Conservation (phyloP, 495 filamentous ascomycete genomes). For the Hypoxylon rickii region DNA sequence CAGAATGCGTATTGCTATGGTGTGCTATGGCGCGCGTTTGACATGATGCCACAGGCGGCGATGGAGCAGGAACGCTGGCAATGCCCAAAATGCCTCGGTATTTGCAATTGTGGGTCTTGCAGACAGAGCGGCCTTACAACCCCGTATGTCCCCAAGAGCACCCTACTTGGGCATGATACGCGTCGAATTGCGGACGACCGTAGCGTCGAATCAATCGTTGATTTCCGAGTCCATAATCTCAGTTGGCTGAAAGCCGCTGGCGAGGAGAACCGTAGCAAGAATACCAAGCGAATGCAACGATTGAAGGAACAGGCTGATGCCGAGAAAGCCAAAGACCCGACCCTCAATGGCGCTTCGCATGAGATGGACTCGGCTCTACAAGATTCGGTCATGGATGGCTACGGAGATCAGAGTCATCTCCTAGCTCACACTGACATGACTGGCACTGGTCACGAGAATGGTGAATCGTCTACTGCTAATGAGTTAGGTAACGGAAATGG, state of each 20-base stretch:
- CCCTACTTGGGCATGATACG: slow-evolving; percentile 86
- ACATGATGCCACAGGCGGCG: slow-evolving; percentile 75
- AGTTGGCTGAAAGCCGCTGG: slow-evolving; percentile 66
- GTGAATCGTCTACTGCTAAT: neutral
- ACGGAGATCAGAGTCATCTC: slow-evolving; percentile 41
- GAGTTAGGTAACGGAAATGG: slow-evolving; percentile 3
- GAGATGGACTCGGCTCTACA: slow-evolving; percentile 42
- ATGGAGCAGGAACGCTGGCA: slow-evolving; percentile 82
- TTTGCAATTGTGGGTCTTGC: slow-evolving; percentile 84
- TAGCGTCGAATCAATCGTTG: slow-evolving; percentile 83
- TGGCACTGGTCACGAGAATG: slow-evolving; percentile 7
- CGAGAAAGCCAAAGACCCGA: slow-evolving; percentile 53
- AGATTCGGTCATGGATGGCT: slow-evolving; percentile 39
- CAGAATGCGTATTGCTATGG: slow-evolving; percentile 82
- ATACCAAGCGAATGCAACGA: slow-evolving; percentile 56
- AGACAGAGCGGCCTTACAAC: slow-evolving; percentile 49
- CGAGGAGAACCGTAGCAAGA: slow-evolving; percentile 54
- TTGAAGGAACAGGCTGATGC: slow-evolving; percentile 56
- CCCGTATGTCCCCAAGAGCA: slow-evolving; percentile 82
- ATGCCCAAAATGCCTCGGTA: slow-evolving; percentile 81
- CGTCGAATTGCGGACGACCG: slow-evolving; percentile 83
- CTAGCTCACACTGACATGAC: slow-evolving; percentile 6
- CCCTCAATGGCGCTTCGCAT: slow-evolving; percentile 37
- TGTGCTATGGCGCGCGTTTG: slow-evolving; percentile 84
- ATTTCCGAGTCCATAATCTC: slow-evolving; percentile 82